These are phyloP conservation scores for Firmiana major DNA, from an alignment of 345 rosid genomes.

Conservation along the genomic window DNA sequence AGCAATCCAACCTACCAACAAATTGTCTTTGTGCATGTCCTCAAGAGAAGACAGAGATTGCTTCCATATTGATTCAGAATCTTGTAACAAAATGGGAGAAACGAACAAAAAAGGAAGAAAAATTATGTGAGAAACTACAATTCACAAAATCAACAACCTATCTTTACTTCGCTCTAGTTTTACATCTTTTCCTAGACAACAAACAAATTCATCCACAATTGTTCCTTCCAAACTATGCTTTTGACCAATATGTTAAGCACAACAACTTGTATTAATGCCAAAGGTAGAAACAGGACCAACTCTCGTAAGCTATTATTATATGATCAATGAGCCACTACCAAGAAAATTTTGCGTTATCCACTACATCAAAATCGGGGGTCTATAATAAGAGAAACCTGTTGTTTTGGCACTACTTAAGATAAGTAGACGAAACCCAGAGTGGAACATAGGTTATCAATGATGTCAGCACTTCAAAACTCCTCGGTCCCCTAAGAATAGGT, in stretches of 20 bases:
- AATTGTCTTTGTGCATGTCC: no score
- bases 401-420: slow-evolving; percentile 47
- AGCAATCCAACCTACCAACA: slow-evolving; percentile 2
- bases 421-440: slow-evolving; percentile 82
- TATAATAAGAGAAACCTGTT: slow-evolving; percentile 4
- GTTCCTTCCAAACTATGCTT: neutral
- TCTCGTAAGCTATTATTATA: neutral
- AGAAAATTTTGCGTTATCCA: slow-evolving; percentile 4
- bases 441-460: slow-evolving; percentile 73
- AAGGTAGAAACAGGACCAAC: slow-evolving; percentile 3
- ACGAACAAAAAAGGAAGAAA: neutral
- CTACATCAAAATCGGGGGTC: slow-evolving; percentile 19
- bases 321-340: slow-evolving; percentile 7
- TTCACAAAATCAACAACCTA: neutral
- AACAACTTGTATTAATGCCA: slow-evolving; percentile 1
- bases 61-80: neutral
- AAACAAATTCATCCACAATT: slow-evolving; percentile 9
- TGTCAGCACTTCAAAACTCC: slow-evolving; percentile 83
- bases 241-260: neutral
- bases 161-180: slow-evolving; percentile 6
- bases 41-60: neutral
- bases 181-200: slow-evolving; percentile 8
- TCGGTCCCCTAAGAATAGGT: slow-evolving; percentile 71
- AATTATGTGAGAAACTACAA: neutral
- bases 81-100: neutral